phyloP scores from a whole-genome alignment of 208 protist species.

The Balamuthia mandrillaris region DNA sequence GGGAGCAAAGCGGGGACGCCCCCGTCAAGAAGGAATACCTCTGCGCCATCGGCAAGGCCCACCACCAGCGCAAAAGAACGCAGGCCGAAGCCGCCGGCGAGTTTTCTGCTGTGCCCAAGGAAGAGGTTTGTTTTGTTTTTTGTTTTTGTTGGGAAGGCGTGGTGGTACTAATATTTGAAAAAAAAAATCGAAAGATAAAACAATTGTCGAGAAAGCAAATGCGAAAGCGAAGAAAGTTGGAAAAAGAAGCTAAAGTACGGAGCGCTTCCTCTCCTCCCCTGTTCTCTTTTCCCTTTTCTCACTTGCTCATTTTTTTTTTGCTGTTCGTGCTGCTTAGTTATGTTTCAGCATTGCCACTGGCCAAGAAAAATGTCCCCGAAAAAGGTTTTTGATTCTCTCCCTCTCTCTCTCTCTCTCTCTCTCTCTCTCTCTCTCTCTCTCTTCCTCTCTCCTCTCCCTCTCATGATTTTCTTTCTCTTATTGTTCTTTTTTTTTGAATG shows the following conservation, averaged over 20 bases:
- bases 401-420: background rate
- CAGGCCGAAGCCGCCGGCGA: no score
- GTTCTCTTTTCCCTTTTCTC: no score
- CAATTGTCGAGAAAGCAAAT: background rate
- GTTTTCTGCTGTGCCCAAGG: background rate
- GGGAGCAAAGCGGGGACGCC: background rate
- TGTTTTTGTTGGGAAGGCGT: background rate
- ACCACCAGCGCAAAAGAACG: no score
- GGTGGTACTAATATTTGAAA: background rate
- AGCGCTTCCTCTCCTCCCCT: no score
- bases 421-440: background rate
- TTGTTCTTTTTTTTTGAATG: background rate
- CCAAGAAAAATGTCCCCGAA: background rate
- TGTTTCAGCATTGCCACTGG: constrained; percentile 5
- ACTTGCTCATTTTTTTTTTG: no score
- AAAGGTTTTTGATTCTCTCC: background rate
- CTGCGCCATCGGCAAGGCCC: no score
- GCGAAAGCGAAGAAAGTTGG: background rate
- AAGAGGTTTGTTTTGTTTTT: background rate
- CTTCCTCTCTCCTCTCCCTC: background rate
- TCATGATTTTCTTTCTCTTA: background rate
- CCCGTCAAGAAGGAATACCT: background rate
- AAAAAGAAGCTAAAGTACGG: no score
- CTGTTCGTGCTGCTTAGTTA: no score
- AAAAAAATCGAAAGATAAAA: background rate